Evolutionary conservation across 257 asterid species (phyloP), one percentile per base, ranked within the genome.

Genomic region (Solanum bulbocastanum): DNA sequence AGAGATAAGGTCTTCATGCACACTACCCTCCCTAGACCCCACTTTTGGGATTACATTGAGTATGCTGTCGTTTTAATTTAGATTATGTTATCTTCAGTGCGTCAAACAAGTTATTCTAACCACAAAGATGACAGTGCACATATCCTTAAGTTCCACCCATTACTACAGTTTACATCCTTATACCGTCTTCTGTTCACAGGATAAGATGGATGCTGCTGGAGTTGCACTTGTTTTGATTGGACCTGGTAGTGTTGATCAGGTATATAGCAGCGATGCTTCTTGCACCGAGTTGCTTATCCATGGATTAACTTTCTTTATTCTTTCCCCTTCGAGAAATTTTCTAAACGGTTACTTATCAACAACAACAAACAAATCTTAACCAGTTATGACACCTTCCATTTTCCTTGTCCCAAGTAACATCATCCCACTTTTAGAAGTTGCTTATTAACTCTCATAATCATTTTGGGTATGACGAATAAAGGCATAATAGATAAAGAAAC

Each of bases 201-300:
- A 94, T 84, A 94, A 93, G 91, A 93, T 96, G 99, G 98, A 96
- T 88, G 95, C 95, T 84, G 96, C 98, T 88, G 98, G 98, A 52
- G 99, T 92, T 87, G 93, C 98, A 16, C 98, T 96, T 60, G 95
- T 95, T 89, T 92, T 97, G 86, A 97, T 97, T 90, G 99, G 99
- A 66, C 99, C 99, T 25, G 99, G 99, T 32, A 95, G 92, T 89
- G 94, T 94, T 58, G 98, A 96, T 86, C 99, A 96, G 99, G 99
- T 96, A 90, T 87, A 75, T 69, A 56, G 25, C 32, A 86, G 72
- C 20, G 37, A 37, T 75, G 60, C 84, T 87, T 44, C 84, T 72
- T 12, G 83, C 83, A 27, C 69, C 22, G 12, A 35, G 73, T 89
- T 46, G 18, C 66, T 72, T 73, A 46, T 36, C 18, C 78, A 86